Percentiles rank a stretch among this genome's conserved stretches.
Conservation (phyloP, 805 yeast species). For the Komagataella pseudopastoris region DNA sequence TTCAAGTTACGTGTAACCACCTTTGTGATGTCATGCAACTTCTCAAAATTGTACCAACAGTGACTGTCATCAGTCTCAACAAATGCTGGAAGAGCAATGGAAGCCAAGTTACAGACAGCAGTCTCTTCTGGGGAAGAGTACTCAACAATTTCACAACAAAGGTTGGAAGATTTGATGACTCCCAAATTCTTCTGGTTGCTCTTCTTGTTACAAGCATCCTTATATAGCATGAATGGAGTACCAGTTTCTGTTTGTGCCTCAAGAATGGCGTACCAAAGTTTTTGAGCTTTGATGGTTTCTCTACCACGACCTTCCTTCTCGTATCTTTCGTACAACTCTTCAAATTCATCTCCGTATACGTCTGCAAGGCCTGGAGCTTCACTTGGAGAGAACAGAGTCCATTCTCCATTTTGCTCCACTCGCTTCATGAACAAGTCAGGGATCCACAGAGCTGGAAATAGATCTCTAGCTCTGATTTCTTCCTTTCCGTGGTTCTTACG, state of each 20-base stretch:
- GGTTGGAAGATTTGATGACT: constrained; percentile 43
- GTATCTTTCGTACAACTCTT: constrained; percentile 33
- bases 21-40: constrained; percentile 40
- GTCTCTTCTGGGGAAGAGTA: constrained; percentile 44
- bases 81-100: constrained; percentile 44
- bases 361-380: constrained; percentile 46
- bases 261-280: constrained; percentile 45
- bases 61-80: constrained; percentile 28
- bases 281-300: constrained; percentile 40
- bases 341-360: constrained; percentile 42
- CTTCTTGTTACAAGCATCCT: constrained; percentile 47
- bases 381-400: constrained; percentile 49
- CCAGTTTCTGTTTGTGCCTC: constrained; percentile 57
- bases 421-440: constrained; percentile 51
- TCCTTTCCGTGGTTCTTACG: constrained; percentile 54
- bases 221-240: constrained; percentile 51
- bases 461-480: constrained; percentile 49
- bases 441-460: constrained; percentile 51
- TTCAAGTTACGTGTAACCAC: constrained; percentile 42
- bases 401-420: constrained; percentile 38
- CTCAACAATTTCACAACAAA: constrained; percentile 53
- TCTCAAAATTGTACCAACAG: constrained; percentile 39
- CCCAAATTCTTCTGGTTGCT: constrained; percentile 51
- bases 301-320: constrained; percentile 38
- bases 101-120: constrained; percentile 50